These are phyloP conservation scores for Aspergillus baeticus DNA, from an alignment of 495 filamentous ascomycete genomes.

Conservation along the genomic window DNA sequence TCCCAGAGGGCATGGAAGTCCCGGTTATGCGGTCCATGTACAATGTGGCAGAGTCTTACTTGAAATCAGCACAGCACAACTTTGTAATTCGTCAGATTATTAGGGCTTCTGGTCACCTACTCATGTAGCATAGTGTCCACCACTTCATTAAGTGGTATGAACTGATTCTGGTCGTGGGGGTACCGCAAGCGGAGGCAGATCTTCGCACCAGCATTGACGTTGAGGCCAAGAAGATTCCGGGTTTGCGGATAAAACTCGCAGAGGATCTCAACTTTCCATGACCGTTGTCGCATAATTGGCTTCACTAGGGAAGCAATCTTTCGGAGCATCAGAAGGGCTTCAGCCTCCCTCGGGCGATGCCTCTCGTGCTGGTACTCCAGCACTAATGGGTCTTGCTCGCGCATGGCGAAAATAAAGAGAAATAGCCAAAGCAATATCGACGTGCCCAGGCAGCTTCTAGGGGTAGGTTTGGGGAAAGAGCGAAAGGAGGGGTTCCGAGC, in stretches of 20 bases:
- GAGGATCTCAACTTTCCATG: constrained; percentile 77
- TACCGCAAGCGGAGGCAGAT: constrained; percentile 86
- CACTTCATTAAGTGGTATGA: constrained; percentile 76
- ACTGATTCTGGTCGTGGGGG: constrained; percentile 69
- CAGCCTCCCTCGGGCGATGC: constrained; percentile 65
- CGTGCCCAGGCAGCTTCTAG: background rate
- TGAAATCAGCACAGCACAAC: background rate
- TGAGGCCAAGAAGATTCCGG: constrained; percentile 76
- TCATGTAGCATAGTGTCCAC: constrained; percentile 95
- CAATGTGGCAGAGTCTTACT: constrained; percentile 74
- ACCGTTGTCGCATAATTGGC: constrained; percentile 86
- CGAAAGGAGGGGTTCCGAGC: background rate
- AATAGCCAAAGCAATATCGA: background rate
- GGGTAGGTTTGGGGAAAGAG: background rate
- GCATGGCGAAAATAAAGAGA: constrained; percentile 42
- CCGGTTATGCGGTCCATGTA: constrained; percentile 77
- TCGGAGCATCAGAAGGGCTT: constrained; percentile 78
- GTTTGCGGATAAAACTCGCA: constrained; percentile 82
- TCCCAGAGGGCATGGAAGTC: constrained; percentile 86
- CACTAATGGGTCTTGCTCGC: constrained; percentile 68
- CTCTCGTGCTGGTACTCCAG: constrained; percentile 77
- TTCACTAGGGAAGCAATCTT: constrained; percentile 90
- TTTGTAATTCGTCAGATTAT: constrained; percentile 13
- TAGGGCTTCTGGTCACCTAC: constrained; percentile 36
- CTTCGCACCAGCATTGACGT: constrained; percentile 70